Conservation (phyloP, 768 basidiomycete species). For the Boletus bicolor region DNA sequence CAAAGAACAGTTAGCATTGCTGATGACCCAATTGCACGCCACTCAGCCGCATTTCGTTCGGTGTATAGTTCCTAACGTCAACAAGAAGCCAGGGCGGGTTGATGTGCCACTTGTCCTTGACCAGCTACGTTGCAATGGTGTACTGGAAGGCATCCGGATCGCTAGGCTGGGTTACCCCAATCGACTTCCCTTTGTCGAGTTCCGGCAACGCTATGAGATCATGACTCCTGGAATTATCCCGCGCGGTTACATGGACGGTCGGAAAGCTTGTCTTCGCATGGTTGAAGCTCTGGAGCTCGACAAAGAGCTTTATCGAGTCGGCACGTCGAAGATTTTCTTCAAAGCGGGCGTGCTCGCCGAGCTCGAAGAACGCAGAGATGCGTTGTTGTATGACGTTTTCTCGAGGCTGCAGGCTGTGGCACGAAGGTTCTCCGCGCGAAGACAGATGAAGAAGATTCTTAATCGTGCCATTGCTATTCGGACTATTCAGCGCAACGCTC, state of each 20-base stretch:
- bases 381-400: constrained; percentile 85
- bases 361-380: constrained; percentile 88
- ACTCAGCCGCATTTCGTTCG: constrained; percentile 98
- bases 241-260: constrained; percentile 95
- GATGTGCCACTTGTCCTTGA: constrained; percentile 95
- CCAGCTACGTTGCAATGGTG: constrained; percentile 97
- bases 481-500: constrained; percentile 91
- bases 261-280: constrained; percentile 90
- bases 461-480: constrained; percentile 89
- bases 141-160: constrained; percentile 97
- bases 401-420: constrained; percentile 83
- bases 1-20: constrained; percentile 88
- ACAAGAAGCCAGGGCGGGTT: constrained; percentile 88
- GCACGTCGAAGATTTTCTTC: constrained; percentile 98
- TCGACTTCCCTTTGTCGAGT: constrained; percentile 93
- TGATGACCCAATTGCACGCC: constrained; percentile 87
- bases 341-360: constrained; percentile 97
- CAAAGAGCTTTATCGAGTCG: constrained; percentile 80
- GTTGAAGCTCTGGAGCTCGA: constrained; percentile 87
- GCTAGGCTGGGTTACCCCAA: constrained; percentile 97
- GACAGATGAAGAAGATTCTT: constrained; percentile 92
- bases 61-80: constrained; percentile 92
- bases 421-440: constrained; percentile 78
- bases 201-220: constrained; percentile 94
- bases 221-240: constrained; percentile 92